Conservation (phyloP, 257 asterid genomes). For the Solanum pimpinellifolium region DNA sequence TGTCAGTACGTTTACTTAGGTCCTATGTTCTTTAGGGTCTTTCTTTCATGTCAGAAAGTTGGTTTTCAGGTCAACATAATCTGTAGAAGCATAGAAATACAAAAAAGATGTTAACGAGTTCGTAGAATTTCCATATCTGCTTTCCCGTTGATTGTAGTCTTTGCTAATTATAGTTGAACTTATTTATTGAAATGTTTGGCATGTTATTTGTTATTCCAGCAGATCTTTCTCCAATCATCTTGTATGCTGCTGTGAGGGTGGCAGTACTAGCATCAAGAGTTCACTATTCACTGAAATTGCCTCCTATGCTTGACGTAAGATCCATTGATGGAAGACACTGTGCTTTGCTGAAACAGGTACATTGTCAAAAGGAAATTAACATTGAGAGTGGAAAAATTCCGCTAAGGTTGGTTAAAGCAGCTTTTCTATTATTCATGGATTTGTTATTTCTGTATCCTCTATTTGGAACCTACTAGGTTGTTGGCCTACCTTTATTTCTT, state of each 20-base stretch:
- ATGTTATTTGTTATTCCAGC: constrained; percentile 23
- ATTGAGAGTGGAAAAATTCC: constrained; percentile 40
- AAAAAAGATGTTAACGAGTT: background rate
- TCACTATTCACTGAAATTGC: constrained; percentile 9
- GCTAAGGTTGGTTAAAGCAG: constrained; percentile 37
- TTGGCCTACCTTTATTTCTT: background rate
- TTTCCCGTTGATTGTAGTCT: background rate
- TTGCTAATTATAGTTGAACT: background rate
- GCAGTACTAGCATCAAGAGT: constrained; percentile 28
- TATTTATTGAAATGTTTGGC: background rate
- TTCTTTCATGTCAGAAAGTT: background rate
- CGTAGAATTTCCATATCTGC: background rate
- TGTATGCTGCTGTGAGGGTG: constrained; percentile 37
- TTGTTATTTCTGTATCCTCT: background rate
- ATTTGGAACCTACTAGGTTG: background rate
- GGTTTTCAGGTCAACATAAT: background rate
- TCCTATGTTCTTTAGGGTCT: background rate
- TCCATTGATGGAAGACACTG: constrained; percentile 7
- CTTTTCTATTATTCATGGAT: background rate
- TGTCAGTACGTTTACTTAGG: background rate
- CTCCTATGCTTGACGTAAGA: constrained; percentile 11
- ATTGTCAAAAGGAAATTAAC: constrained; percentile 21
- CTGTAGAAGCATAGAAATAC: background rate
- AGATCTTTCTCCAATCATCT: constrained; percentile 39
- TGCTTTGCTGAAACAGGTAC: constrained; percentile 28